Evolutionary conservation across 345 rosid species (phyloP).

Genomic region (Physaria fendleri): DNA sequence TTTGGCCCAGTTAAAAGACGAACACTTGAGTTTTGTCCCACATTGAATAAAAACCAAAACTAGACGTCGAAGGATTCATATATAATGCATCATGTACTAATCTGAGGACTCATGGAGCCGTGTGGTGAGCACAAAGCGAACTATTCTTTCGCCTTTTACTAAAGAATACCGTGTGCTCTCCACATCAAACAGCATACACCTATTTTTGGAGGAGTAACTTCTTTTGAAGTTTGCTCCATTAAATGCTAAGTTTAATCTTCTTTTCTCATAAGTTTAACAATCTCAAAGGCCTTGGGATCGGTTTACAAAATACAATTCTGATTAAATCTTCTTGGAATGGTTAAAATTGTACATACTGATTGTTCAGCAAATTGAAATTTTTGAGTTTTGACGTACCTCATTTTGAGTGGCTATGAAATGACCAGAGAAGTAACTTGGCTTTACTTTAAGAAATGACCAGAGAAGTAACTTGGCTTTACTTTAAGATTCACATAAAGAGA

Average conservation of each 20-base stretch:
- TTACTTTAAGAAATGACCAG: background rate
- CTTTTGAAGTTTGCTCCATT: background rate
- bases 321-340: no score
- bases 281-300: no score
- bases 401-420: background rate
- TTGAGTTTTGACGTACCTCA: no score
- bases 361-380: no score
- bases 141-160: slow-evolving; percentile 64
- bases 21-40: background rate
- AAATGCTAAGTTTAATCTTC: background rate
- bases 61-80: no score
- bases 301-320: no score
- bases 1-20: background rate
- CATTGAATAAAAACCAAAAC: background rate
- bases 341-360: no score
- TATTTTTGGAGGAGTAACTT: slow-evolving; percentile 20
- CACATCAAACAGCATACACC: slow-evolving; percentile 1
- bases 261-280: no score
- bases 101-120: background rate
- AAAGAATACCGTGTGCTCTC: slow-evolving; percentile 45
- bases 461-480: no score
- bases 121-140: slow-evolving; percentile 37
- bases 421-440: background rate
- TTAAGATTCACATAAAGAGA: background rate
- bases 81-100: background rate